Percentiles rank a stretch among this genome's conserved stretches.
phyloP scores from a whole-genome alignment of 75 land plant genomes.

The Picea glauca region DNA sequence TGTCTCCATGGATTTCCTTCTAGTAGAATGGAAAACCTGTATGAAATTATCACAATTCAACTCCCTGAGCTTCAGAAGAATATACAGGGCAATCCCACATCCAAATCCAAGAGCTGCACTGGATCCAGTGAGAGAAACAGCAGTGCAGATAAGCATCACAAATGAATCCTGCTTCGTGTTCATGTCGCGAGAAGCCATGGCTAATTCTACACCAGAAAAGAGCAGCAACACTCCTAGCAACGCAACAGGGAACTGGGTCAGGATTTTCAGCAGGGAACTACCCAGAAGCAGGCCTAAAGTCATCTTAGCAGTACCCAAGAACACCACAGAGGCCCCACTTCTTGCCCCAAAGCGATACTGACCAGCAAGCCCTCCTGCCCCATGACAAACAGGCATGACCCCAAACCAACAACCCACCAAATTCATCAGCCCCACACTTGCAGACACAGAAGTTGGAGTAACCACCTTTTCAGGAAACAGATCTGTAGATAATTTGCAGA shows the following conservation, averaged over 20 bases:
- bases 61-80: constrained; percentile 59
- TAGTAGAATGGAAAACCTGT: neutral
- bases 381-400: constrained; percentile 82
- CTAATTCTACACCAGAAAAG: constrained; percentile 79
- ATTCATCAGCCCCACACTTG: constrained; percentile 77
- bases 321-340: constrained; percentile 59
- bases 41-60: neutral
- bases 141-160: constrained; percentile 59
- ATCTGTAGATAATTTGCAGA: constrained; percentile 72
- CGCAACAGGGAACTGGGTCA: constrained; percentile 62
- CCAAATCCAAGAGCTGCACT: constrained; percentile 71
- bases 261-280: constrained; percentile 43
- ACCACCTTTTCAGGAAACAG: constrained; percentile 61
- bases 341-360: constrained; percentile 85
- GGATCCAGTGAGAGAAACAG: constrained; percentile 60
- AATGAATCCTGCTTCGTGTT: constrained; percentile 58
- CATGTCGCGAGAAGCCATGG: constrained; percentile 77
- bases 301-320: constrained; percentile 61
- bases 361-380: constrained; percentile 81
- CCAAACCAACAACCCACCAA: constrained; percentile 90
- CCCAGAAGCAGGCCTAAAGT: constrained; percentile 63
- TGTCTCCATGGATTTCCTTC: neutral
- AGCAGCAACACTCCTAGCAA: constrained; percentile 69
- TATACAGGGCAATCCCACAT: constrained; percentile 49
- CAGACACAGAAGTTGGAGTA: constrained; percentile 53